Base-by-base conservation (phyloP, 176 grass and related monocot genomes). In the Cenchrus fungigraminus region DNA sequence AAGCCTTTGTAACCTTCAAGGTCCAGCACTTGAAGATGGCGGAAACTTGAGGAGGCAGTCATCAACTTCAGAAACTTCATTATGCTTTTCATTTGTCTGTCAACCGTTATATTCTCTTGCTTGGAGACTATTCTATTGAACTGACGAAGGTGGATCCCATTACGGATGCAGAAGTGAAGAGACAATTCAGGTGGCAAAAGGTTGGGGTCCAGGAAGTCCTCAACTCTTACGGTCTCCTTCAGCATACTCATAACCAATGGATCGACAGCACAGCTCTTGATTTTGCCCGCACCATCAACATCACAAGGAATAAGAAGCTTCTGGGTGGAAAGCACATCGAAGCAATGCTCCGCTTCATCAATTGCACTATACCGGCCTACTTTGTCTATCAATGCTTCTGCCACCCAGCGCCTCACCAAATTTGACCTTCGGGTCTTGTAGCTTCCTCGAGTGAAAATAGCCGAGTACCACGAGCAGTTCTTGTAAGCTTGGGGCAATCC, bases 1-100 rank as follows among this genome's bases (percentile, higher is more conserved):
- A 85, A 63, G 16, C 57, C 57, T 76, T 68, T 63, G 58, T 58
- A 85, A 53, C 71, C 69, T 76, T 74, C 82, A 6, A 85, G 75
- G 9, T 85, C 82, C 20, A 85, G 58, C 50, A 76, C 71, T 22
- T 19, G 53, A 7, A 85, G 75, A 5, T 42, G 57, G 1, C 65
- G 31, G 12, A 61, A 25, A 13, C 57, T n/a, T 60, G 45, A 47
- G 20, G 58, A 64, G 13, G 10, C 47, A 19, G 6, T 31, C 51
- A 53, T 53, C 12, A 53, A 10, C 44, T 65, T 73, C 3, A 81
- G 1, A 19, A 80, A 80, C 63, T 25, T 5, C 16, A 55, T 50
- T 4, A 55, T 79, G 56, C 66, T 12, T 4, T 47, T 47, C 68
- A 71, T 46, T 25, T 25, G 42, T 15, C 2, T 49, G 17, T 71